Percentiles rank a stretch among this genome's conserved stretches.
These are phyloP conservation scores for Beta corolliflora DNA, from an alignment of 179 eudicot genomes.

Conservation along the genomic window DNA sequence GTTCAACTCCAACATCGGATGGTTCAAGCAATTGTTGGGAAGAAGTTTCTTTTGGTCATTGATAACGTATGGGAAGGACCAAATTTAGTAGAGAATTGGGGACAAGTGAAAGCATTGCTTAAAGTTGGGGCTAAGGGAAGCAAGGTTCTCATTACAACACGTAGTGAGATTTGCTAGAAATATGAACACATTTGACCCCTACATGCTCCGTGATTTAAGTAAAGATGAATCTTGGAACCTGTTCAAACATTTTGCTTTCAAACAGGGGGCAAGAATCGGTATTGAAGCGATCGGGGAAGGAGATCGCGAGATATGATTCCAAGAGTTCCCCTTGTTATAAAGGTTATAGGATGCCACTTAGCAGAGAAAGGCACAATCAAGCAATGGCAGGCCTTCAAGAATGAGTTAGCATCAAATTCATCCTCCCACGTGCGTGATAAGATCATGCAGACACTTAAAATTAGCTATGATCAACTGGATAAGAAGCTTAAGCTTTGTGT, in stretches of 20 bases:
- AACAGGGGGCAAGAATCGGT: too few species aligned
- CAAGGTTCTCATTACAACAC: conserved; percentile 23
- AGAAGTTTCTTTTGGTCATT: conserved; percentile 16
- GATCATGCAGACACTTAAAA: conserved; percentile 7
- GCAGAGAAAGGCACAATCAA: too few species aligned
- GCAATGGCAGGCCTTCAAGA: conserved; percentile 14
- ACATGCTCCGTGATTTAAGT: too few species aligned
- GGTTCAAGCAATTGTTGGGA: background rate
- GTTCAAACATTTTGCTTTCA: too few species aligned
- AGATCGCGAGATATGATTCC: too few species aligned
- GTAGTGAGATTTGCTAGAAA: background rate
- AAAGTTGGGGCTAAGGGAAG: background rate
- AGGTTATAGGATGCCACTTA: background rate
- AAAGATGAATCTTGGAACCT: too few species aligned
- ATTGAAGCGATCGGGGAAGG: too few species aligned
- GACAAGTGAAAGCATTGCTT: too few species aligned
- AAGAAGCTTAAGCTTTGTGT: background rate
- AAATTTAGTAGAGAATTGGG: background rate
- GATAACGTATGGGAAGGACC: conserved; percentile 17
- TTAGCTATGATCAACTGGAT: conserved; percentile 14
- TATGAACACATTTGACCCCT: too few species aligned
- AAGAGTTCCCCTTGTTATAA: too few species aligned
- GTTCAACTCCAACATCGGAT: background rate
- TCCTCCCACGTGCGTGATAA: background rate
- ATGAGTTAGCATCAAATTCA: background rate